A percentile compares a stretch with the other conserved stretches of the same genome.
Conservation (phyloP, 176 grass and related monocot species). For the Phoenix roebelenii region DNA sequence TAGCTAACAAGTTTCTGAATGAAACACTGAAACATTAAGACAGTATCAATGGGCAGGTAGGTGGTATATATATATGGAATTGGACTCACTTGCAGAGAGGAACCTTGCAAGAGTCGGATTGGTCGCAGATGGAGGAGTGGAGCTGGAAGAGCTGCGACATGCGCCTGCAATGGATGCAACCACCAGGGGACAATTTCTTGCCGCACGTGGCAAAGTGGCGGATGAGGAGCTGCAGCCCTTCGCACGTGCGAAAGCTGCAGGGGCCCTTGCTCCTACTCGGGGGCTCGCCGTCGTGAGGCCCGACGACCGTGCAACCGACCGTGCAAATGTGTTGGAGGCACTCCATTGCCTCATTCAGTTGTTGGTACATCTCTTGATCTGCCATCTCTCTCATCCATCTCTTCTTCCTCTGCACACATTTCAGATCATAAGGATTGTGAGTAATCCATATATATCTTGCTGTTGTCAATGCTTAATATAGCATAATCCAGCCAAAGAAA, state of each 20-base stretch:
- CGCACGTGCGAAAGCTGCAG: constrained; percentile 28
- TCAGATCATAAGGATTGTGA: neutral
- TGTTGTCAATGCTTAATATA: no score
- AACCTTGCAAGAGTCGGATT: constrained; percentile 34
- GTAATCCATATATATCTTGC: no score
- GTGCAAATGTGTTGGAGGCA: constrained; percentile 49
- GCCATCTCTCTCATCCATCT: constrained; percentile 37
- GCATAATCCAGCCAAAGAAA: no score
- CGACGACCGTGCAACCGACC: constrained; percentile 1
- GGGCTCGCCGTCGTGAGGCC: neutral
- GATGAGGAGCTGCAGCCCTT: constrained; percentile 45
- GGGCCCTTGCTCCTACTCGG: neutral
- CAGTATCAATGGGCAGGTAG: no score
- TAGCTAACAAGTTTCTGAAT: no score
- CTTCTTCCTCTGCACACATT: constrained; percentile 12
- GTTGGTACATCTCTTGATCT: constrained; percentile 36
- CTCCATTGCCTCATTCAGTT: constrained; percentile 55
- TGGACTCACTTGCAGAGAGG: constrained; percentile 63
- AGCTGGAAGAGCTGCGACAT: constrained; percentile 70
- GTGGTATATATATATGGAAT: no score
- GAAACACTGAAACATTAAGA: no score
- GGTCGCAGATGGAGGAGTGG: constrained; percentile 58
- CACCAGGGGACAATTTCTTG: constrained; percentile 29
- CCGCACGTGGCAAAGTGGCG: constrained; percentile 47
- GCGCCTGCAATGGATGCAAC: constrained; percentile 66